Evolutionary conservation across 2,329 filamentous ascomycete species (phyloP), one percentile per base, ranked within the genome.

Genomic region (Colletotrichum euphorbiae): DNA sequence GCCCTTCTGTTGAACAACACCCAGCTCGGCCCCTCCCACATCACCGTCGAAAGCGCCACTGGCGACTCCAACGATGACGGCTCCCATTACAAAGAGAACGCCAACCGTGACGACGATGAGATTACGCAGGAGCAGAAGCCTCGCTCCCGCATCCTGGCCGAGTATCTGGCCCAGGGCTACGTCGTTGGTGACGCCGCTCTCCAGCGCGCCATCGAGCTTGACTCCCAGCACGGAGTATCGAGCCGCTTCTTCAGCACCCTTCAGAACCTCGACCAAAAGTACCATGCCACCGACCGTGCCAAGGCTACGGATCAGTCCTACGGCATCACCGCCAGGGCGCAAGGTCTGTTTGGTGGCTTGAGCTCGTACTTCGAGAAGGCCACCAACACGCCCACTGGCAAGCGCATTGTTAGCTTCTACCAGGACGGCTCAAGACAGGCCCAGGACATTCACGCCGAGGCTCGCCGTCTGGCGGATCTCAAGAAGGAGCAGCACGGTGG

Each of bases 61-160:
- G 90, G 90, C 72, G 85, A 92, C 65, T 81, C 88, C 58, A 83
- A 85, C 59, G 86, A 87, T 57, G 89, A 91, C 72, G 82, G 84
- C 62, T 82, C 87, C 54, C 83, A 85, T 69, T 84, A 83, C 69
- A 83, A 85, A 67, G 83, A 85, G 64, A 85, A 86, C 73, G 80
- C 81, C 65, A 87, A 90, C 69, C 84, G 84, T 69, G 85, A 88
- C 77, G 82, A 81, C 58, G 85, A 93, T 74, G 89, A 94, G 74
- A 90, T 98, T 74, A 89, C 91, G 13, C 96, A 99, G 78, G 96
- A 99, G 81, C 94, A 98, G 85, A 99, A 99, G 87, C 96, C 96
- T 15, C 92, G 94, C 75, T 89, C 92, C 45, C 93, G 96, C 75
- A 97, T 99, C 79, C 81, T 98, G 57, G 96, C 96, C 72, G 96